A percentile compares a stretch with the other conserved stretches of the same genome.
These are phyloP conservation scores for Flueggea neowawraea DNA, from an alignment of 441 rosid genomes.

Conservation along the genomic window DNA sequence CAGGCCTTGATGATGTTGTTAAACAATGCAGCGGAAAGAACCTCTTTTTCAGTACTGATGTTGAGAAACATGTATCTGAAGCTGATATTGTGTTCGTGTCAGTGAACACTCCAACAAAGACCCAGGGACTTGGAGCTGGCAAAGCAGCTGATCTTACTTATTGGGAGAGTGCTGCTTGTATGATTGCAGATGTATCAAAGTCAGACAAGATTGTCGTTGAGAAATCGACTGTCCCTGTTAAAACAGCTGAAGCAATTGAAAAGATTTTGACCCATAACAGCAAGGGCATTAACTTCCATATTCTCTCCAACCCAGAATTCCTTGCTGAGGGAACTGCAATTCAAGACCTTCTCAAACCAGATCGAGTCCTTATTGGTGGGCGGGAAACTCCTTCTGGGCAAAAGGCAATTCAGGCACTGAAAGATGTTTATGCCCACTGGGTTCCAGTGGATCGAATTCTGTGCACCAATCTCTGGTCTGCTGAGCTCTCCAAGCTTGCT, in stretches of 20 bases:
- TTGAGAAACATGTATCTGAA: conserved; percentile 70
- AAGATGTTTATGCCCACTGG: conserved; percentile 82
- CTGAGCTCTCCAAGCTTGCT: conserved; percentile 86
- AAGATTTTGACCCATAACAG: conserved; percentile 80
- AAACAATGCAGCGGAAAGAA: conserved; percentile 72
- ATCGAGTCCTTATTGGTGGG: conserved; percentile 91
- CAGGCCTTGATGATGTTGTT: conserved; percentile 68
- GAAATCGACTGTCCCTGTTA: conserved; percentile 86
- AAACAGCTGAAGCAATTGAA: conserved; percentile 81
- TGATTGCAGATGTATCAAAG: conserved; percentile 87
- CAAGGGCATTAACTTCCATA: conserved; percentile 86
- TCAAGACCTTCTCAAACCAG: conserved; percentile 67
- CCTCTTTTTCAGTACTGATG: conserved; percentile 69
- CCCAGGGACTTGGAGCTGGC: conserved; percentile 88
- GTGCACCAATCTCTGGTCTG: conserved; percentile 87
- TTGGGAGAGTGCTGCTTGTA: conserved; percentile 93
- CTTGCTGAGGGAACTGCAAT: conserved; percentile 96
- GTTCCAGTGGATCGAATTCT: conserved; percentile 70
- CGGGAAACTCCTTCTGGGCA: conserved; percentile 76
- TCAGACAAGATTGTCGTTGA: conserved; percentile 86
- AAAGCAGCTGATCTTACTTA: conserved; percentile 88
- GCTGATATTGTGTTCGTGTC: conserved; percentile 83
- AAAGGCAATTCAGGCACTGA: conserved; percentile 68
- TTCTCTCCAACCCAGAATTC: conserved; percentile 85
- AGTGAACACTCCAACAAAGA: conserved; percentile 85